Evolutionary conservation across 2,329 filamentous ascomycete genomes (phyloP).

Genomic region (Venturia nashicola): DNA sequence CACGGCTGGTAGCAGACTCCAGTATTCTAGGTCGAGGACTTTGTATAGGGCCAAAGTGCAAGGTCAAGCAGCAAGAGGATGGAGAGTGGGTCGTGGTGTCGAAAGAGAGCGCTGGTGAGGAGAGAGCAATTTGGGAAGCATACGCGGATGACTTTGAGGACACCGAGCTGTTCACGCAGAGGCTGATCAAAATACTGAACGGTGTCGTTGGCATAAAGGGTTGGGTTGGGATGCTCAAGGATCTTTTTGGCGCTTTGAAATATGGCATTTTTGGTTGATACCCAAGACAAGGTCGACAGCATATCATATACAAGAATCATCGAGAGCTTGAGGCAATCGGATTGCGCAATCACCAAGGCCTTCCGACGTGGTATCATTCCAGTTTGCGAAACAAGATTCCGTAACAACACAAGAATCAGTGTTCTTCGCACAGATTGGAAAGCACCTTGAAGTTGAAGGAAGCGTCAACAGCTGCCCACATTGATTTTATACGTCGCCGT

Average conservation of each 20-base stretch:
- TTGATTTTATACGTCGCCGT: background rate
- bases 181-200: conserved; percentile 44
- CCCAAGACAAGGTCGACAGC: background rate
- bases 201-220: conserved; percentile 35
- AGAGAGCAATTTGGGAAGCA: conserved; percentile 45
- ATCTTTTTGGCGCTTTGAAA: conserved; percentile 17
- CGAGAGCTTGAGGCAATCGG: background rate
- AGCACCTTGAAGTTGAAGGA: background rate
- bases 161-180: conserved; percentile 42
- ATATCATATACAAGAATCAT: background rate
- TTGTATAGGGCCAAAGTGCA: conserved; percentile 44
- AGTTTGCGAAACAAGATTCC: background rate
- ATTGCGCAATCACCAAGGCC: background rate
- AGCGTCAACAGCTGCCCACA: background rate
- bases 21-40: conserved; percentile 45
- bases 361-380: background rate
- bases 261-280: conserved; percentile 10
- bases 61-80: conserved; percentile 31
- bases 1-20: conserved; percentile 47
- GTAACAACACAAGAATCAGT: background rate
- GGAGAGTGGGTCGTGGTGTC: conserved; percentile 16
- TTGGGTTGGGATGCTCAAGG: conserved; percentile 39
- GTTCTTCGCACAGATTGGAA: background rate
- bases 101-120: conserved; percentile 19
- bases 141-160: conserved; percentile 47